Evolutionary conservation across 371 early-diverging fungal species (phyloP), one percentile per base, ranked within the genome.

Genomic region (Mycotypha africana): DNA sequence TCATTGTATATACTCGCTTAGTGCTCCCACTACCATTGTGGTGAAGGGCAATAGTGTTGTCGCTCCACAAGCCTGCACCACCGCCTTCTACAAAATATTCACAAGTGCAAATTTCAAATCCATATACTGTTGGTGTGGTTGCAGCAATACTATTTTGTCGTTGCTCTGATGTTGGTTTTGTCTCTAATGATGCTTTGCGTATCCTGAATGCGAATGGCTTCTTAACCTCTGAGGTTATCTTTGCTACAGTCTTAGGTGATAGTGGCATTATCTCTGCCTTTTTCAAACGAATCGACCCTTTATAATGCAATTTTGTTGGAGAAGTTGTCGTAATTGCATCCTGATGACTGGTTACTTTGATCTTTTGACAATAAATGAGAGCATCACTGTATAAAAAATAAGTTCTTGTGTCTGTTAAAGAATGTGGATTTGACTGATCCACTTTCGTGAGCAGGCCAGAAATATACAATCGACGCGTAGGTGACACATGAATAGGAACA

Each of bases 301-400:
- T 58, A 41, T 44, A 52, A 10, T 35, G 19, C 1, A 52, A 28
- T 12, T 51, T 57, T 23, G 14, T 19, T 6, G n/a, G n/a, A n/a
- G n/a, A n/a, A n/a, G n/a, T n/a, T n/a, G n/a, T n/a, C n/a, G n/a
- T n/a, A n/a, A n/a, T 38, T 23, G 9, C 14, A 9, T 20, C 22
- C 19, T 2, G 8, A 1, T 24, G 45, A 45, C 12, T 42, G 33
- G 15, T 31, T 40, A n/a, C 16, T 25, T 15, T 16, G 31, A 9
- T 17, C 15, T 52, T 51, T 37, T 58, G 58, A 31, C 43, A 40
- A 16, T 37, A 52, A 17, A 58, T 42, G 1, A 58, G 33, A 7
- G 44, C 28, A 14, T 60, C 55, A 25, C 42, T 60, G n/a, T 54
- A 54, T 2, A 60, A 26, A 2, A 60, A 21, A 19, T 60, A 54